Percentiles rank a stretch among this genome's conserved stretches.
Evolutionary conservation across 805 yeast genomes (phyloP).

Genomic region (Jamesozyma spencerorum): DNA sequence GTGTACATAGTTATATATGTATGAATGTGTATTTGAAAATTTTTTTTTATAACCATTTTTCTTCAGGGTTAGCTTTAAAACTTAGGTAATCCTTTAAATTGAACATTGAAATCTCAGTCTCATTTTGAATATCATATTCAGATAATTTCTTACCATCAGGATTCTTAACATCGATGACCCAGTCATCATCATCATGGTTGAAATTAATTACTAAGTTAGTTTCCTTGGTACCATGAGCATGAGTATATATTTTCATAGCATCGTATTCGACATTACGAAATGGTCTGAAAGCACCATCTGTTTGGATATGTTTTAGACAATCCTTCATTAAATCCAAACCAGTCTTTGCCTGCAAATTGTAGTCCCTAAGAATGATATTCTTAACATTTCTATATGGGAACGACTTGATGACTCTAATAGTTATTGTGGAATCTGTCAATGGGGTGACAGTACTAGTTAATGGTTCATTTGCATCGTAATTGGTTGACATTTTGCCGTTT

Average conservation of each 20-base stretch:
- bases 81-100: conserved; percentile 55
- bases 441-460: conserved; percentile 74
- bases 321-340: conserved; percentile 53
- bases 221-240: conserved; percentile 91
- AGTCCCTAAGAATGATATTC: conserved; percentile 57
- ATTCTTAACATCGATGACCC: conserved; percentile 46
- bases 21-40: background rate
- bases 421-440: conserved; percentile 55
- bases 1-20: background rate
- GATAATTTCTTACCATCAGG: conserved; percentile 32
- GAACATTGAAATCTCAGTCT: conserved; percentile 84
- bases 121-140: conserved; percentile 64
- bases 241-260: conserved; percentile 77
- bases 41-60: conserved; percentile 55
- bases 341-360: conserved; percentile 63
- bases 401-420: conserved; percentile 81
- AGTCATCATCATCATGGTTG: conserved; percentile 65
- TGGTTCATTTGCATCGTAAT: conserved; percentile 52
- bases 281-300: conserved; percentile 68
- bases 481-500: background rate
- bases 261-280: conserved; percentile 69
- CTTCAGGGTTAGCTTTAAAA: conserved; percentile 77
- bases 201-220: conserved; percentile 86
- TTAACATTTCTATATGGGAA: conserved; percentile 85
- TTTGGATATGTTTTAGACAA: conserved; percentile 37